These are phyloP conservation scores for Mytilinidion resinicola DNA, from an alignment of 495 filamentous ascomycete genomes.

Conservation along the genomic window DNA sequence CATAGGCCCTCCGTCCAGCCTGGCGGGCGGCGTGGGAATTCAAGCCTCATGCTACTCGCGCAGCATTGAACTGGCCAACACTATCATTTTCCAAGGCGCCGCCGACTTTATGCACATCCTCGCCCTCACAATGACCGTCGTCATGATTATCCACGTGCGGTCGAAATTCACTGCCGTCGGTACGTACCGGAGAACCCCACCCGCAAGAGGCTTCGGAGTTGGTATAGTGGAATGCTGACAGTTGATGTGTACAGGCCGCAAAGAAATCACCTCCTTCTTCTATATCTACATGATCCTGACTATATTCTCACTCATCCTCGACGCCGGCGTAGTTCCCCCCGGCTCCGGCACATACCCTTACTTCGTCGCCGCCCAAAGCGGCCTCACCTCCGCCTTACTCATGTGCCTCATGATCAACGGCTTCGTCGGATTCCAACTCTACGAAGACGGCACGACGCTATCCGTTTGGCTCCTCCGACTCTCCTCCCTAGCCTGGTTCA, in stretches of 20 bases:
- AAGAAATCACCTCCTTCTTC: conserved; percentile 97
- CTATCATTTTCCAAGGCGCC: conserved; percentile 93
- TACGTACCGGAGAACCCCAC: conserved; percentile 43
- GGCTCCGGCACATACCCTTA: conserved; percentile 76
- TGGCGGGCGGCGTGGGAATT: conserved; percentile 67
- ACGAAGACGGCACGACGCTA: conserved; percentile 94
- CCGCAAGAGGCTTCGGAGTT: too few relatives aligned
- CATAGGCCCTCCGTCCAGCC: conserved; percentile 59
- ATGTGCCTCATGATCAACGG: conserved; percentile 92
- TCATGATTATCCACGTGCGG: conserved; percentile 94
- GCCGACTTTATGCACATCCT: conserved; percentile 88
- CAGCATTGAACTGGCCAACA: conserved; percentile 94
- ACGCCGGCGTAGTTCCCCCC: conserved; percentile 87
- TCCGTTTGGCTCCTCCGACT: conserved; percentile 89
- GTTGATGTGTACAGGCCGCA: conserved; percentile 63
- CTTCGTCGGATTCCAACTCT: conserved; percentile 97
- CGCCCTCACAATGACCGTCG: conserved; percentile 82
- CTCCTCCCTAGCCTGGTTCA: conserved; percentile 71
- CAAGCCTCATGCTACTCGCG: conserved; percentile 89
- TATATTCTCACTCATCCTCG: conserved; percentile 80
- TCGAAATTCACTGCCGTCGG: conserved; percentile 98
- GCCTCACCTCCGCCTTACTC: conserved; percentile 82
- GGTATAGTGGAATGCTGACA: neutral
- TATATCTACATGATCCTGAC: conserved; percentile 92
- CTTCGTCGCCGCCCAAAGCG: conserved; percentile 82